Base-by-base conservation (phyloP, 2,329 filamentous ascomycete genomes). In the Keithomyces neogunnii region DNA sequence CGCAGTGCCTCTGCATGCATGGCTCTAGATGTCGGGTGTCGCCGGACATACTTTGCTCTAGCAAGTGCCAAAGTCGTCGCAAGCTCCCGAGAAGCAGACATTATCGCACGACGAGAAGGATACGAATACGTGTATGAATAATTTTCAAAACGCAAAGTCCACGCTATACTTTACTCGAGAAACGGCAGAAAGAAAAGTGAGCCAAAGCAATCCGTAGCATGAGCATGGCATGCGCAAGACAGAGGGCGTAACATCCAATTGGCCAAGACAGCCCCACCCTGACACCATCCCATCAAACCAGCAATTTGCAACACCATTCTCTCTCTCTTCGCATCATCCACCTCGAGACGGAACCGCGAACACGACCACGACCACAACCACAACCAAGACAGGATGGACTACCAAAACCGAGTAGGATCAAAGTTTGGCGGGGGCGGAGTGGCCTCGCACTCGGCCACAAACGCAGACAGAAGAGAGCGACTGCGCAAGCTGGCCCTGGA, bases 401-500 rank as follows among this genome's bases (percentile, higher is more conserved):
- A 85, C 66, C 80, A 96, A 77, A 96, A 97, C 70, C 89, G 92
- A 63, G 91, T 89, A 56, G 93, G 93, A 65, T 96, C 90, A 70
- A 97, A 97, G 70, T 97, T 97, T 70, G 93, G 93, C 67, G 93
- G 93, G 66, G 93, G 93, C 63, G 93, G 93, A 69, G 91, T 97
- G 61, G 93, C 93, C 68, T 96, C 91, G 5, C 84, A 89, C 65
- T 91, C 86, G 63, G 89, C 90, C 53, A 95, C 90, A 56, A 97
- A 97, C 71, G 92, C 93, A 58, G 93, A 97, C 80, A 89, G 93
- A 53, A 89, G 93, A 67, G 93, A 99, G 71, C 91, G 93, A 57
- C 86, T 99, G 39, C 90, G 92, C 70, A 96, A 96, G 75, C 90
- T 99, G 66, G 93, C 93, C 53, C 88, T 99, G 65, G 93, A 99